Conservation (phyloP, 805 yeast species). For the Starmerella floricola region DNA sequence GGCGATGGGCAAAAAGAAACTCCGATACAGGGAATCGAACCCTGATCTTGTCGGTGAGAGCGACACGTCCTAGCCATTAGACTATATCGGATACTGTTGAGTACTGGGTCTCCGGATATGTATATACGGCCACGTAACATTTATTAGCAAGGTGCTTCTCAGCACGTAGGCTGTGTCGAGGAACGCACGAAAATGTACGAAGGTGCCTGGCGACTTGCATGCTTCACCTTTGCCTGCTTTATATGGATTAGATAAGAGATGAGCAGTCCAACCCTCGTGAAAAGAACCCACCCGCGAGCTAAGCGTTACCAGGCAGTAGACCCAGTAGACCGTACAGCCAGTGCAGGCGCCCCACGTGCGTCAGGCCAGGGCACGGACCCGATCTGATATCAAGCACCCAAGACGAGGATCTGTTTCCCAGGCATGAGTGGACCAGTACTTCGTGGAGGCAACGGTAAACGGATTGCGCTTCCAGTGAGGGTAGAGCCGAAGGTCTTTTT, state of each 20-base stretch:
- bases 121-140: background rate
- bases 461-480: conserved; percentile 94
- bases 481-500: conserved; percentile 98
- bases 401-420: background rate
- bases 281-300: too few species aligned
- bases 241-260: too few species aligned
- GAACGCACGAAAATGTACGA: too few species aligned
- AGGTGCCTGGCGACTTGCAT: too few species aligned
- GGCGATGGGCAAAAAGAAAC: conserved; percentile 2
- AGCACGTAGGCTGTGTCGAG: too few species aligned
- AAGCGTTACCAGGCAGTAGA: too few species aligned
- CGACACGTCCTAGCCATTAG: conserved; percentile 22
- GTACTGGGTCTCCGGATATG: background rate
- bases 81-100: conserved; percentile 16
- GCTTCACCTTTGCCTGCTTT: too few species aligned
- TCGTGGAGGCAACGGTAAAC: conserved; percentile 68
- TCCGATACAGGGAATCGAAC: conserved; percentile 22
- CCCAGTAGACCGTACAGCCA: too few species aligned
- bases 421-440: conserved; percentile 43
- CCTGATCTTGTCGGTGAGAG: conserved; percentile 21
- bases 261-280: too few species aligned
- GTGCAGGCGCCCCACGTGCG: background rate
- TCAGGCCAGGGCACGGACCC: background rate
- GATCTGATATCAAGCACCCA: background rate
- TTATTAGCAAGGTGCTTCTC: too few species aligned